phyloP scores from a whole-genome alignment of 2,329 filamentous ascomycete genomes.

The Fusarium goolgardi region DNA sequence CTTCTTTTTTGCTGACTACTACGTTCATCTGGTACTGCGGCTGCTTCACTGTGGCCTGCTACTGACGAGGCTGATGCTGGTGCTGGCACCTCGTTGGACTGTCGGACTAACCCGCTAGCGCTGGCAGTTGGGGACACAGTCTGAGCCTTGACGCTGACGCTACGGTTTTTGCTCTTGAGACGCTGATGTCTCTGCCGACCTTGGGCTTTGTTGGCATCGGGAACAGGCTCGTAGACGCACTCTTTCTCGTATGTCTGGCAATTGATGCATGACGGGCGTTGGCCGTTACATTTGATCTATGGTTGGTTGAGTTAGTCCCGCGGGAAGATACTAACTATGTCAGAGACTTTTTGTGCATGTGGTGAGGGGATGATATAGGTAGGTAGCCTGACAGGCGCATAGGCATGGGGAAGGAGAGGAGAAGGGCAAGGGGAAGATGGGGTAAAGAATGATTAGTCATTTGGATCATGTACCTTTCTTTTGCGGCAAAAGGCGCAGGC shows the following conservation, averaged over 20 bases:
- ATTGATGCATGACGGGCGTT: constrained; percentile 32
- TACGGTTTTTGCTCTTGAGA: constrained; percentile 19
- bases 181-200: constrained; percentile 39
- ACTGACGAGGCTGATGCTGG: constrained; percentile 5
- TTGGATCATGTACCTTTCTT: constrained; percentile 41
- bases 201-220: constrained; percentile 18
- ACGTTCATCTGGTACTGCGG: neutral
- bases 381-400: neutral
- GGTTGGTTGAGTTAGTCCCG: neutral
- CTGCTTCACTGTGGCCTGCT: constrained; percentile 1
- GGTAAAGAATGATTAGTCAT: constrained; percentile 11
- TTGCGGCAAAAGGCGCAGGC: constrained; percentile 50
- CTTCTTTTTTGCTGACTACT: neutral
- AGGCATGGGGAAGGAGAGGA: neutral
- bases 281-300: constrained; percentile 62
- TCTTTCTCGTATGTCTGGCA: constrained; percentile 33
- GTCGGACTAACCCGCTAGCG: neutral
- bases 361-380: neutral
- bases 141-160: constrained; percentile 2
- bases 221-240: constrained; percentile 47
- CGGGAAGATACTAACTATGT: constrained; percentile 6
- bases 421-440: neutral
- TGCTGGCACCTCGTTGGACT: neutral
- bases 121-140: neutral
- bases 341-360: neutral